A percentile compares a stretch with the other conserved stretches of the same genome.
Evolutionary conservation across 371 early-diverging fungal genomes (phyloP).

Genomic region (Aphelidium insulamus): DNA sequence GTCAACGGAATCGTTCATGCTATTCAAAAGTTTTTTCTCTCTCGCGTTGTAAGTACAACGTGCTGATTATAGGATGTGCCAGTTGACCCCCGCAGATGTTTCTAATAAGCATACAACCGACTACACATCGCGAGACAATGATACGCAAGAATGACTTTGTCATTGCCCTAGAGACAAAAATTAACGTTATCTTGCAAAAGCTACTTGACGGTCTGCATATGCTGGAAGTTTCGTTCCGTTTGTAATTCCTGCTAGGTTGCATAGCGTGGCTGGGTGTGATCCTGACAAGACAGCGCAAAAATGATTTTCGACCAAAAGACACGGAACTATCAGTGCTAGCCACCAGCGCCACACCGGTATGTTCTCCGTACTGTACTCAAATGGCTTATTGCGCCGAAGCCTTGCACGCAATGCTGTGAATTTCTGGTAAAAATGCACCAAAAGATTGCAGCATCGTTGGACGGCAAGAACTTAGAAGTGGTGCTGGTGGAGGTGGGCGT

Average conservation of each 20-base stretch:
- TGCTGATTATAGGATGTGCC: no score
- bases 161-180: conserved; percentile 43
- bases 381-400: conserved; percentile 11
- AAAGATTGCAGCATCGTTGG: conserved; percentile 31
- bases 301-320: conserved; percentile 62
- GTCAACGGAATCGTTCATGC: conserved; percentile 52
- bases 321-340: conserved; percentile 46
- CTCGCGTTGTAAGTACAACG: conserved; percentile 49
- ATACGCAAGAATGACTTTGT: conserved; percentile 64
- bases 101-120: no score
- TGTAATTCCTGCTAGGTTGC: conserved; percentile 8
- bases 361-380: conserved; percentile 2
- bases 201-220: conserved; percentile 27
- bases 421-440: conserved; percentile 33
- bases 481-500: conserved; percentile 55
- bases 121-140: conserved; percentile 64
- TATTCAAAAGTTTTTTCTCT: conserved; percentile 75
- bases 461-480: conserved; percentile 51
- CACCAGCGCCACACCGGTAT: conserved; percentile 36
- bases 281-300: conserved; percentile 37
- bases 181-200: conserved; percentile 53
- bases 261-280: conserved; percentile 29
- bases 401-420: conserved; percentile 45
- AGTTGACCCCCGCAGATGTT: no score
- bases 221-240: background rate